phyloP scores from a whole-genome alignment of 805 yeast genomes.

The Ogataea angusta region DNA sequence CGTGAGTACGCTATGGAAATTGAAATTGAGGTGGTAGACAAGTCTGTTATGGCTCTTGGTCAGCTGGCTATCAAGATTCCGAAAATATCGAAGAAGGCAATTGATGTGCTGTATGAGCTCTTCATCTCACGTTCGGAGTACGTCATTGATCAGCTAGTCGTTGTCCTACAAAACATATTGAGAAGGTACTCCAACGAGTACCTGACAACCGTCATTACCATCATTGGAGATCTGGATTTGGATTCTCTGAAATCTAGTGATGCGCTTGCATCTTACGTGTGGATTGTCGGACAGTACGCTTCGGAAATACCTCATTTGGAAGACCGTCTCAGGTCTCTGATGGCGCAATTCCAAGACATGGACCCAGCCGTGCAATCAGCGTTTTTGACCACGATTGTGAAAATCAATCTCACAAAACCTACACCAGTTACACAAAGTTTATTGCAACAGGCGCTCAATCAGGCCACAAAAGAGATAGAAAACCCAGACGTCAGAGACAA shows the following conservation, averaged over 20 bases:
- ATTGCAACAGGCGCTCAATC: constrained; percentile 57
- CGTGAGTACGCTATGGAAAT: constrained; percentile 83
- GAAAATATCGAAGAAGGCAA: constrained; percentile 50
- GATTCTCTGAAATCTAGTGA: constrained; percentile 48
- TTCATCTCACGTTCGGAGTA: constrained; percentile 63
- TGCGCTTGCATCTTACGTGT: constrained; percentile 57
- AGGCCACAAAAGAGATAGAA: constrained; percentile 62
- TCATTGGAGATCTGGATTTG: constrained; percentile 42
- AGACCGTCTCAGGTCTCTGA: constrained; percentile 42
- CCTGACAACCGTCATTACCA: constrained; percentile 51
- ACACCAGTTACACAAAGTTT: constrained; percentile 35
- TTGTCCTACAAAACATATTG: constrained; percentile 60
- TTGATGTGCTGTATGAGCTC: constrained; percentile 57
- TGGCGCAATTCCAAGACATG: constrained; percentile 53
- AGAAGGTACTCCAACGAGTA: constrained; percentile 61
- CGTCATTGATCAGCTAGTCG: constrained; percentile 55
- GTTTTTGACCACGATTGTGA: constrained; percentile 60
- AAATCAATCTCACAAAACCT: constrained; percentile 40
- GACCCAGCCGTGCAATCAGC: constrained; percentile 61
- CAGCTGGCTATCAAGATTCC: constrained; percentile 67
- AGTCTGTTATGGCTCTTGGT: constrained; percentile 65
- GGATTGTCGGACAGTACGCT: constrained; percentile 73
- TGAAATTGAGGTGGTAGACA: constrained; percentile 71
- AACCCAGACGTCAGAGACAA: constrained; percentile 78
- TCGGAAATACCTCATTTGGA: constrained; percentile 53